A percentile compares a stretch with the other conserved stretches of the same genome.
These are phyloP conservation scores for Malassezia furfur DNA, from an alignment of 1,284 basidiomycete species.

Conservation along the genomic window DNA sequence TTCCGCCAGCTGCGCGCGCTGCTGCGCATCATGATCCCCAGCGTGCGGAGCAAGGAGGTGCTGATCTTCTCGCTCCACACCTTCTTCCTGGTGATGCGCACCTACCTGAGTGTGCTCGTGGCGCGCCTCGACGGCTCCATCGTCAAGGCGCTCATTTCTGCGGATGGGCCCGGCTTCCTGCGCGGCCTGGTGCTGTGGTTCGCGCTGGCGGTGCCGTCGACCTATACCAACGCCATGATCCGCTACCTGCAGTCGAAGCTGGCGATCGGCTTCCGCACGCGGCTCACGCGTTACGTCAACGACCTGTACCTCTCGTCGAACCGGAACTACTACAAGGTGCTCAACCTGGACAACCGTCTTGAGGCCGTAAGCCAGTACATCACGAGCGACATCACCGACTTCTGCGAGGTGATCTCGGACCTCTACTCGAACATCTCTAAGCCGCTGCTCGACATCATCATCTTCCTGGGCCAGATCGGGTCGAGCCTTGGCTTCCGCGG, in stretches of 20 bases:
- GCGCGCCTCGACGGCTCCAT: slow-evolving; percentile 82
- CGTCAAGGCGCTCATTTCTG: slow-evolving; percentile 77
- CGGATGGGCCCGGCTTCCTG: slow-evolving; percentile 73
- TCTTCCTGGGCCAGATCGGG: slow-evolving; percentile 87
- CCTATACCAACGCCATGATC: slow-evolving; percentile 93
- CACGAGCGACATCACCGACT: slow-evolving; percentile 82
- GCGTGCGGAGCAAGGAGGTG: slow-evolving; percentile 57
- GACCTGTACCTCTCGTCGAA: slow-evolving; percentile 63
- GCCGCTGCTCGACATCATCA: slow-evolving; percentile 76
- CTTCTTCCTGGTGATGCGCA: slow-evolving; percentile 74
- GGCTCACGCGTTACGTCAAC: slow-evolving; percentile 80
- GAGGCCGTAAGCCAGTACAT: slow-evolving; percentile 57
- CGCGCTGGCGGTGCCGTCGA: slow-evolving; percentile 76
- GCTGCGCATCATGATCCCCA: slow-evolving; percentile 43
- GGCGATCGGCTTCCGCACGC: slow-evolving; percentile 70
- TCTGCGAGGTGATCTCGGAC: slow-evolving; percentile 75
- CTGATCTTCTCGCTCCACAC: slow-evolving; percentile 71
- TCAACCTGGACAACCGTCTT: slow-evolving; percentile 40
- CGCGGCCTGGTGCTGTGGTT: slow-evolving; percentile 82
- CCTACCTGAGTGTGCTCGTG: slow-evolving; percentile 62
- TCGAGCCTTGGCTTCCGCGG: slow-evolving; percentile 68
- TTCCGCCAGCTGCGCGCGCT: slow-evolving; percentile 54
- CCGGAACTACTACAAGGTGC: slow-evolving; percentile 54
- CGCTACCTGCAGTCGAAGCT: slow-evolving; percentile 84
- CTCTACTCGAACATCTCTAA: slow-evolving; percentile 64